Evolutionary conservation across 2,329 filamentous ascomycete species (phyloP), one percentile per base, ranked within the genome.

Genomic region (Clonostachys byssicola): DNA sequence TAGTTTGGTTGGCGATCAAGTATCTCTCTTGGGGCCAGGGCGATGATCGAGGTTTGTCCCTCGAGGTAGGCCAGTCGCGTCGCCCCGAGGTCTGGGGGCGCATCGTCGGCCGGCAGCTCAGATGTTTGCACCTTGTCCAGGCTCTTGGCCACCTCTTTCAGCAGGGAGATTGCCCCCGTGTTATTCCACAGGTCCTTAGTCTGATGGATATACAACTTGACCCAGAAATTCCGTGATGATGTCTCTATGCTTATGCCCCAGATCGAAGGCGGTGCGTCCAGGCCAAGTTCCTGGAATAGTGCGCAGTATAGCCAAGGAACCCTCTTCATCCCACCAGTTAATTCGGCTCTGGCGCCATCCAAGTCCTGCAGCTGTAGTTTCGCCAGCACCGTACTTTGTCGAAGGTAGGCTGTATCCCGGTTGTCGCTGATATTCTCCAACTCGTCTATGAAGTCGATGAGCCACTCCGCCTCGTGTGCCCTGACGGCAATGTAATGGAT

Each of bases 181-280:
- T 85, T 90, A 60, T 91, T 91, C 92, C 92, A 96, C 5, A 95
- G 71, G 55, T 92, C 88, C 59, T 91, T 92, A 5, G 87, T 78
- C 41, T 87, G 81, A 48, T 81, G 75, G 30, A 89, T 76, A 60
- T 96, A 96, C 3, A 95, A 75, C 57, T 87, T 82, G 5, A 83
- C 82, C 57, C 89, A 80, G 36, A 96, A 78, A 47, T 80, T 75
- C 17, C 63, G 59, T 54, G 90, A 80, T 42, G 83, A 75, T 12
- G 78, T 73, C 33, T 82, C 78, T 1, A 84, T 81, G 57, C 82
- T 77, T 51, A 85, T 78, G 45, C 89, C 92, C 92, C 94, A 97
- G 34, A 97, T 80, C 1, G 83, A 80, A 34, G 85, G 85, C 2
- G 94, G 92, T 8, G 89, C 68, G 55, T 90, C 86, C 33, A 96